These are phyloP conservation scores for Sclerotinia sclerotiorum DNA, from an alignment of 2,329 filamentous ascomycete genomes.

Conservation along the genomic window DNA sequence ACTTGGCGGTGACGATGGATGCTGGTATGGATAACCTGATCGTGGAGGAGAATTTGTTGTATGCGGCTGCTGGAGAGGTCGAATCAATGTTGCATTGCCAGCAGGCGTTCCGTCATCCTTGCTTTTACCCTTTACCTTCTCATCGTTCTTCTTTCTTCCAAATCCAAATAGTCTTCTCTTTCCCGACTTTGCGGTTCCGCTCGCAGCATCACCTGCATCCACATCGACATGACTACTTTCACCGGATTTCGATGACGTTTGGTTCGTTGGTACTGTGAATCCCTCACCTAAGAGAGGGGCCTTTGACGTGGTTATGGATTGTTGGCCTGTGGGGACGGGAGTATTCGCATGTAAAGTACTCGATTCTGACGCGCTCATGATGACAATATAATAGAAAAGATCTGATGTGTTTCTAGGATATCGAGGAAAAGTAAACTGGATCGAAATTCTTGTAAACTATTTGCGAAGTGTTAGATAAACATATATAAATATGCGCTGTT, in stretches of 20 bases:
- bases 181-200: constrained; percentile 47
- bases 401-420: background rate
- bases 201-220: constrained; percentile 33
- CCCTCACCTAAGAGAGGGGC: constrained; percentile 41
- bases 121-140: constrained; percentile 46
- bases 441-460: background rate
- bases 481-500: constrained; percentile 27
- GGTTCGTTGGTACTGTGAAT: constrained; percentile 36
- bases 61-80: constrained; percentile 36
- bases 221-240: constrained; percentile 35
- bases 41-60: constrained; percentile 46
- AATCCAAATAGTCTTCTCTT: constrained; percentile 61
- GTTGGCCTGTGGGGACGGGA: constrained; percentile 32
- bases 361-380: constrained; percentile 39
- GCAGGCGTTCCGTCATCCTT: constrained; percentile 37
- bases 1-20: constrained; percentile 61
- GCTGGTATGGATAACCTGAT: constrained; percentile 44
- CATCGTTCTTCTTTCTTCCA: constrained; percentile 60
- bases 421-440: background rate
- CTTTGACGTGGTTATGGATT: constrained; percentile 32
- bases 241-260: constrained; percentile 30
- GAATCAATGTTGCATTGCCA: constrained; percentile 33
- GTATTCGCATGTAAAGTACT: constrained; percentile 37
- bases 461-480: constrained; percentile 15
- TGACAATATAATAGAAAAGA: background rate